A percentile compares a stretch with the other conserved stretches of the same genome.
Conservation (phyloP, 2,329 filamentous ascomycete species). For the Cercospora brassicicola region DNA sequence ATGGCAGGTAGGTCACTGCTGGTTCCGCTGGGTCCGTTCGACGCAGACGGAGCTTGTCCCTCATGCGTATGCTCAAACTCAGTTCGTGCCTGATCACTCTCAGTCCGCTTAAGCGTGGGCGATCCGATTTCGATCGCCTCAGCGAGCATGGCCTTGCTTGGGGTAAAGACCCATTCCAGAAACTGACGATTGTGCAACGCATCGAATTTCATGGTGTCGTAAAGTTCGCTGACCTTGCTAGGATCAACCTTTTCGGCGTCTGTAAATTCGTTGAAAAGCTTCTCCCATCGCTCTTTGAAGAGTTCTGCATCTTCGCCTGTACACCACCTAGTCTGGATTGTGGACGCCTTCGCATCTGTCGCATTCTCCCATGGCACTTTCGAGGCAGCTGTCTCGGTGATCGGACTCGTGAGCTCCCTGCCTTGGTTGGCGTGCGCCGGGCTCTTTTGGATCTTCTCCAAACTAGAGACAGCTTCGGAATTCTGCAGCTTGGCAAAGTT, state of each 20-base stretch:
- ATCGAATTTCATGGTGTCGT: constrained; percentile 99
- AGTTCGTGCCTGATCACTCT: constrained; percentile 35
- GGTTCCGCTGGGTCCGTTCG: constrained; percentile 13
- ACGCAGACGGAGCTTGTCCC: constrained; percentile 26
- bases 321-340: constrained; percentile 89
- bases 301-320: constrained; percentile 92
- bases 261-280: constrained; percentile 93
- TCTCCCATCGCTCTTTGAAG: constrained; percentile 97
- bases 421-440: constrained; percentile 49
- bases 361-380: constrained; percentile 37
- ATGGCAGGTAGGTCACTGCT: constrained; percentile 12
- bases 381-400: background rate
- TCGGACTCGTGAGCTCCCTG: constrained; percentile 16
- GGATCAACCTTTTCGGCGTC: constrained; percentile 98
- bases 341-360: constrained; percentile 26
- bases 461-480: constrained; percentile 61
- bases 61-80: constrained; percentile 38
- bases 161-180: constrained; percentile 95
- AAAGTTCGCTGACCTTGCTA: constrained; percentile 96
- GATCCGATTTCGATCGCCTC: constrained; percentile 49
- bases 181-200: constrained; percentile 95
- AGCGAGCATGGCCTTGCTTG: constrained; percentile 73
- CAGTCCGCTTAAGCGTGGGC: constrained; percentile 33
- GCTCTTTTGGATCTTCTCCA: constrained; percentile 53
- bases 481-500: constrained; percentile 78